Evolutionary conservation across 73 alveolate species (phyloP), one percentile per base, ranked within the genome.

Genomic region (Paramecium sonneborni): DNA sequence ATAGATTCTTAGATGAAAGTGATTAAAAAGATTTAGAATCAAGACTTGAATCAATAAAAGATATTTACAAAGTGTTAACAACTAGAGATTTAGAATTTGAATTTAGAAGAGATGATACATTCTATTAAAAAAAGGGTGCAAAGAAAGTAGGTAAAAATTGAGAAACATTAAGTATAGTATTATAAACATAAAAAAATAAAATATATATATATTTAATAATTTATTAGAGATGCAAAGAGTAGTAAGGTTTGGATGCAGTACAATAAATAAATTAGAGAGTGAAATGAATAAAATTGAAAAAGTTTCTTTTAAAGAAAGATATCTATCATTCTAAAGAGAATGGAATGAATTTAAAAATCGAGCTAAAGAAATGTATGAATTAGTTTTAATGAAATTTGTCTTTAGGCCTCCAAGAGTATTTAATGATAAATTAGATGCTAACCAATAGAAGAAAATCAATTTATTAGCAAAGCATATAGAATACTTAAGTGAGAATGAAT

Each of bases 271-370:
- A 62, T 62, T 62, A 32, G 84, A 62, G 20, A 62, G 34, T 62
- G 84, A 62, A 62, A 23, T 62, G 44, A 62, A 62, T 26, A 62
- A 62, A 32, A 62, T 62, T 26, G 84, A 62, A 62, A 62, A 62
- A n/a, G 39, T 62, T 15, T 12, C 84, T 30, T 74, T 74, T 32
- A 74, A 74, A 37, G 87, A 37, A 23, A 39, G 67, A 34, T 74
- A 74, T n/a, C 87, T 74, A 32, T 28, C 87, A 86, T 86, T 86
- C 67, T 52, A 86, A 48, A 86, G 93, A 86, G 93, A 86, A 62
- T 86, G 93, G 93, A 62, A 86, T 56, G 58, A 86, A 86, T 62
- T 86, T 39, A 72, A 57, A 86, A 86, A 76, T 39, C 26, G 37
- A 62, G 70, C 87, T 23, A 79, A 57, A 86, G 86, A 86, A 23